These are phyloP conservation scores for Hericium coralloides DNA, from an alignment of 768 basidiomycete genomes.

Conservation along the genomic window DNA sequence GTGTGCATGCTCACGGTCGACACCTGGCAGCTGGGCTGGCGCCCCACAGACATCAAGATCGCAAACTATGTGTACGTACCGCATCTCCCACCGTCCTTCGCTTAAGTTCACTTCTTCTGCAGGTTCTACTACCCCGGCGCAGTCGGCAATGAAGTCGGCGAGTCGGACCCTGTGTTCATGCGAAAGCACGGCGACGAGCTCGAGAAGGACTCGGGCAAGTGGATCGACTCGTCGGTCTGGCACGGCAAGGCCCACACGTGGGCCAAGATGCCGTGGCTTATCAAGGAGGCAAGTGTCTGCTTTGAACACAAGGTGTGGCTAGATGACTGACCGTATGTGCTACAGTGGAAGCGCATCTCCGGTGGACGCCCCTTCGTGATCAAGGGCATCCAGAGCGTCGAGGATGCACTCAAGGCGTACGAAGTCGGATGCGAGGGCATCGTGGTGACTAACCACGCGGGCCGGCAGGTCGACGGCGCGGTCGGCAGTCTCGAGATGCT, in stretches of 20 bases:
- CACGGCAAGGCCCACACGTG: conserved; percentile 44
- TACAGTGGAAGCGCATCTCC: conserved; percentile 39
- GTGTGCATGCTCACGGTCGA: conserved; percentile 39
- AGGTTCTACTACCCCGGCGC: conserved; percentile 33
- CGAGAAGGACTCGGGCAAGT: conserved; percentile 32
- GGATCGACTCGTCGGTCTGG: conserved; percentile 40
- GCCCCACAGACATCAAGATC: conserved; percentile 38
- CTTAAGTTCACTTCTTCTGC: conserved; percentile 30
- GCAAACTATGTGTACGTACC: conserved; percentile 34
- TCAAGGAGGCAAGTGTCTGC: conserved; percentile 26
- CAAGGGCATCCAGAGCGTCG: conserved; percentile 43
- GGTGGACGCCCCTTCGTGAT: conserved; percentile 41
- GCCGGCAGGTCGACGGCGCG: conserved; percentile 49
- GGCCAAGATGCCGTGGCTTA: conserved; percentile 42
- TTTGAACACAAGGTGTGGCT: not conserved
- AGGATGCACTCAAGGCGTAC: conserved; percentile 38
- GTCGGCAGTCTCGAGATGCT: conserved; percentile 41
- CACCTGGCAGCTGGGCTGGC: conserved; percentile 44
- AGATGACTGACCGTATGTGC: not conserved
- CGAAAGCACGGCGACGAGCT: conserved; percentile 33
- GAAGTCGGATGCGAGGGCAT: conserved; percentile 43
- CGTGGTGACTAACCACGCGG: conserved; percentile 49
- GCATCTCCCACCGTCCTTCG: not conserved
- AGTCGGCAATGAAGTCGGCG: conserved; percentile 37
- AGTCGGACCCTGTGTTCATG: conserved; percentile 43